A percentile compares a stretch with the other conserved stretches of the same genome.
These are phyloP conservation scores for Aspergillus amoenus DNA, from an alignment of 2,329 filamentous ascomycete genomes.

Conservation along the genomic window DNA sequence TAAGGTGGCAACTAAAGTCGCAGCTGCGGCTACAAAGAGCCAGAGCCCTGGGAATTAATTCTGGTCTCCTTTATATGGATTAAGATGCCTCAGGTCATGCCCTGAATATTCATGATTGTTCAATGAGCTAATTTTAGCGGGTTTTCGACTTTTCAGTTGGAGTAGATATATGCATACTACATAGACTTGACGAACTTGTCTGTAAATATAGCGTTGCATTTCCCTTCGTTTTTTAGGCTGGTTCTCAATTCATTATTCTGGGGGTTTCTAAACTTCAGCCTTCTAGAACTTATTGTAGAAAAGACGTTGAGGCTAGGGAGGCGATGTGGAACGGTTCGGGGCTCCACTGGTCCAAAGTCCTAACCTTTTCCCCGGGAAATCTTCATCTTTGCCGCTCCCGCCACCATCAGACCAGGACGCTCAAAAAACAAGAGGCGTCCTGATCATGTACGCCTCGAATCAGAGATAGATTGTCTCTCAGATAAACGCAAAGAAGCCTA, in stretches of 20 bases:
- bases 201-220: background rate
- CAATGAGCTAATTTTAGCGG: background rate
- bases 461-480: background rate
- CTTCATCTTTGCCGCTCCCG: background rate
- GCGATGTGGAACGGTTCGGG: background rate
- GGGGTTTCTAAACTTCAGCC: background rate
- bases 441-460: background rate
- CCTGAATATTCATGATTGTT: background rate
- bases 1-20: slow-evolving; percentile 62
- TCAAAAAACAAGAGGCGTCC: background rate
- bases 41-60: background rate
- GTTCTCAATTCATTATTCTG: background rate
- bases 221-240: background rate
- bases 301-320: background rate
- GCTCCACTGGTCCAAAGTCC: background rate
- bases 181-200: background rate
- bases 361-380: background rate
- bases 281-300: background rate
- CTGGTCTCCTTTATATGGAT: background rate
- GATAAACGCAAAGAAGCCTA: background rate
- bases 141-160: background rate
- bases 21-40: slow-evolving; percentile 12
- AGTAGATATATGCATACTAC: background rate
- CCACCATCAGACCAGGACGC: background rate
- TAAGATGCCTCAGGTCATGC: background rate